These are phyloP conservation scores for Paxillus involutus DNA, from an alignment of 768 basidiomycete genomes.

Conservation along the genomic window DNA sequence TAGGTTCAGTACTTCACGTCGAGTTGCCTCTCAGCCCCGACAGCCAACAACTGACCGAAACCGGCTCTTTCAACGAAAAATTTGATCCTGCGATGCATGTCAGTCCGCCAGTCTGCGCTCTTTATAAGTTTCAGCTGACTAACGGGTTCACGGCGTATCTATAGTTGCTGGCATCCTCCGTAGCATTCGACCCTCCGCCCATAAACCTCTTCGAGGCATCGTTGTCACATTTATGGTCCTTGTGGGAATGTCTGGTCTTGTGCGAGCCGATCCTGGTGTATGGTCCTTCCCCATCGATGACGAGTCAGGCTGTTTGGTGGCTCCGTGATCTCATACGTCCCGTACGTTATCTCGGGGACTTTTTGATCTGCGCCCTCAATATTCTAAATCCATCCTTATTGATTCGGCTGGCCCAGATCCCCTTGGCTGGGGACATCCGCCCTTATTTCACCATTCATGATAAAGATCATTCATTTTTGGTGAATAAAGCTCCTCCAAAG, in stretches of 20 bases:
- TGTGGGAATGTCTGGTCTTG: constrained; percentile 92
- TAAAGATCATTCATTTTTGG: constrained; percentile 69
- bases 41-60: constrained; percentile 69
- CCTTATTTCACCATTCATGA: constrained; percentile 98
- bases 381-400: neutral
- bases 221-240: constrained; percentile 70
- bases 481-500: constrained; percentile 81
- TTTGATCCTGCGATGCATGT: constrained; percentile 58
- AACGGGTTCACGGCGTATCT: neutral
- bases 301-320: constrained; percentile 92
- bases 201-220: constrained; percentile 63
- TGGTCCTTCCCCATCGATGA: constrained; percentile 73
- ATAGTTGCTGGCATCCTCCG: constrained; percentile 68
- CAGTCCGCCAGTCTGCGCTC: neutral
- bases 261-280: constrained; percentile 90
- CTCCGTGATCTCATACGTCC: constrained; percentile 84
- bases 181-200: constrained; percentile 58
- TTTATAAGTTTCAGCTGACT: neutral
- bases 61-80: constrained; percentile 47
- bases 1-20: constrained; percentile 73
- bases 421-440: constrained; percentile 79
- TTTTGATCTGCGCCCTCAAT: neutral
- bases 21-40: constrained; percentile 69
- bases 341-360: constrained; percentile 38
- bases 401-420: constrained; percentile 52